Conservation (phyloP, 164 flowering plant species). For the grape (Vitis vinifera) region DNA sequence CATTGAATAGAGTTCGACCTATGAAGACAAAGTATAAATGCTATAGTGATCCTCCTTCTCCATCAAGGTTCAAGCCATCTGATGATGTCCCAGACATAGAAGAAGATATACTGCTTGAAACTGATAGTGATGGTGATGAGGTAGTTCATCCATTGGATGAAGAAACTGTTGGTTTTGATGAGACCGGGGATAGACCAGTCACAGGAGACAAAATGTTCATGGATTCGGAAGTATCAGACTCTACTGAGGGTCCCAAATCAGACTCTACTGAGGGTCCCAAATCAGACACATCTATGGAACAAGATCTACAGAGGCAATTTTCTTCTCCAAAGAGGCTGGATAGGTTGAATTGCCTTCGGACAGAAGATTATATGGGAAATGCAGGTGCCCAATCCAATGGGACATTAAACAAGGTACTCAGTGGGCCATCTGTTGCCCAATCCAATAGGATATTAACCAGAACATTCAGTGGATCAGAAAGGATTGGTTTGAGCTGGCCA, state of each 20-base stretch:
- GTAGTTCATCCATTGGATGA: slow-evolving; percentile 71
- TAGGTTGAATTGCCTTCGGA: slow-evolving; percentile 44
- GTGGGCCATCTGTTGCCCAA: slow-evolving; percentile 30
- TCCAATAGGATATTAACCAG: slow-evolving; percentile 37
- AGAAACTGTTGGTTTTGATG: slow-evolving; percentile 34
- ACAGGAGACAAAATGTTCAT: slow-evolving; percentile 13
- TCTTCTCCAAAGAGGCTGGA: slow-evolving; percentile 59
- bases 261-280: slow-evolving; percentile 17
- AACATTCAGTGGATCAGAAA: slow-evolving; percentile 71
- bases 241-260: slow-evolving; percentile 17
- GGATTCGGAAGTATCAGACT: slow-evolving; percentile 17
- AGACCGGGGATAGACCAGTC: slow-evolving; percentile 19
- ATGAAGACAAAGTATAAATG: slow-evolving; percentile 51
- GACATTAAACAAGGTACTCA: slow-evolving; percentile 50
- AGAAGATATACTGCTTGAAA: slow-evolving; percentile 56
- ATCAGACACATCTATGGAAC: slow-evolving; percentile 15
- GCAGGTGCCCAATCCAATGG: slow-evolving; percentile 21
- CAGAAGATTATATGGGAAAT: slow-evolving; percentile 29
- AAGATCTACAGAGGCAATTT: slow-evolving; percentile 37
- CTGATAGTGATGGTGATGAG: slow-evolving; percentile 68
- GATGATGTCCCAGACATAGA: slow-evolving; percentile 67
- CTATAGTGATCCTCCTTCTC: slow-evolving; percentile 89
- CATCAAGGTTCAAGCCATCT: slow-evolving; percentile 78
- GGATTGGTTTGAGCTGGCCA: slow-evolving; percentile 88
- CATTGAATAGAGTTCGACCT: slow-evolving; percentile 58